Evolutionary conservation across 2,329 filamentous ascomycete species (phyloP).

Genomic region (Paraphaeosphaeria minitans): DNA sequence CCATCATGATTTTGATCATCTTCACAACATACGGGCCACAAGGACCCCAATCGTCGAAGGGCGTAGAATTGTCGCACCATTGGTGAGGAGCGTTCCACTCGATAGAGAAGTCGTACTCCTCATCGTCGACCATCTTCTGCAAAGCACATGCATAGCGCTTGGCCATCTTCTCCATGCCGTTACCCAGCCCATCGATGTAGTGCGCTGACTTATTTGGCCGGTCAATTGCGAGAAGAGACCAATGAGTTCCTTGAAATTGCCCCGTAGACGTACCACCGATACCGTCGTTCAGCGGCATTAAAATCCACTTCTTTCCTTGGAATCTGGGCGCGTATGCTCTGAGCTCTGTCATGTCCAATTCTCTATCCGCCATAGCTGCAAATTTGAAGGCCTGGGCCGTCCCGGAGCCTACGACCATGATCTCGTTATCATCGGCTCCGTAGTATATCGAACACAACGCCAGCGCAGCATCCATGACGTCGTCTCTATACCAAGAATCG

Average conservation of each 20-base stretch:
- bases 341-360: conserved; percentile 9
- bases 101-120: conserved; percentile 10
- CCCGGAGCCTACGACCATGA: conserved; percentile 25
- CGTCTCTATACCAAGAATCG: conserved; percentile 27
- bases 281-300: conserved; percentile 33
- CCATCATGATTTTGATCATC: conserved; percentile 16
- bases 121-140: conserved; percentile 18
- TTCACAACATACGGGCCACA: conserved; percentile 29
- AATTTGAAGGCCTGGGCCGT: conserved; percentile 20
- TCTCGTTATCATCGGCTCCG: conserved; percentile 15
- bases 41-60: conserved; percentile 17
- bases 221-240: conserved; percentile 28
- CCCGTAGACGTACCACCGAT: conserved; percentile 8
- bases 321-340: conserved; percentile 13
- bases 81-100: conserved; percentile 21
- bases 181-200: conserved; percentile 25
- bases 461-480: conserved; percentile 27
- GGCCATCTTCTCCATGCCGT: background rate
- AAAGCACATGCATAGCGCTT: conserved; percentile 11
- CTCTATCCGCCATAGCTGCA: background rate
- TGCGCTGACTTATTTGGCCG: conserved; percentile 7
- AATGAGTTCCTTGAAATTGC: conserved; percentile 21
- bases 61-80: conserved; percentile 12
- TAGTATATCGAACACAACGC: conserved; percentile 17
- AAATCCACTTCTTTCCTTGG: conserved; percentile 26